These are phyloP conservation scores for Exophiala oligosperma DNA, from an alignment of 2,329 filamentous ascomycete species.

Conservation along the genomic window DNA sequence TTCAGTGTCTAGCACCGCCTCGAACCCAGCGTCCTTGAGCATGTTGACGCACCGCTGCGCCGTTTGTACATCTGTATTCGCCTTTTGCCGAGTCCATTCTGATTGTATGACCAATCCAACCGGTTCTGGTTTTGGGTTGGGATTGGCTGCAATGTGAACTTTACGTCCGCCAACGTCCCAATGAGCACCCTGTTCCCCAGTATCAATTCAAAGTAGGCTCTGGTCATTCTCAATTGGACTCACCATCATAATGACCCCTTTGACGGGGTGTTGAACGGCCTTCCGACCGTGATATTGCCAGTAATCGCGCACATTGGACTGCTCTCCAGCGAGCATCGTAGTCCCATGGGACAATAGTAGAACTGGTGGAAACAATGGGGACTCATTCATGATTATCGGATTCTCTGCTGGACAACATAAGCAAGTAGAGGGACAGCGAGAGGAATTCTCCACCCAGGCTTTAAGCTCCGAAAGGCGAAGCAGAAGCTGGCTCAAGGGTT, in stretches of 20 bases:
- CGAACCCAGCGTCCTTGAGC: conserved; percentile 54
- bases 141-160: conserved; percentile 62
- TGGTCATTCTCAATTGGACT: conserved; percentile 4
- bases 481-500: no score
- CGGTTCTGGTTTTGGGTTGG: conserved; percentile 59
- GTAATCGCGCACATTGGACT: conserved; percentile 61
- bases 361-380: conserved; percentile 47
- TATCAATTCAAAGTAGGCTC: not conserved
- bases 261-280: conserved; percentile 59
- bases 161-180: conserved; percentile 60
- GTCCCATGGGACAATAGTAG: conserved; percentile 70
- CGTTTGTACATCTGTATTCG: conserved; percentile 59
- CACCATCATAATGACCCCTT: conserved; percentile 67
- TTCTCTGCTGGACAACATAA: no score
- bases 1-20: conserved; percentile 50
- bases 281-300: conserved; percentile 67
- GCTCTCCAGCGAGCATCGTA: conserved; percentile 72
- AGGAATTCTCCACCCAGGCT: no score
- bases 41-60: conserved; percentile 52
- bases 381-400: not conserved
- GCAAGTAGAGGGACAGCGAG: no score
- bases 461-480: no score
- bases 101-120: conserved; percentile 66
- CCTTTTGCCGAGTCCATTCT: conserved; percentile 63
- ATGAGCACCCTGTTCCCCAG: conserved; percentile 56